Evolutionary conservation across 192 early-diverging fungal genomes (phyloP).

Genomic region (Rhizophagus clarus): DNA sequence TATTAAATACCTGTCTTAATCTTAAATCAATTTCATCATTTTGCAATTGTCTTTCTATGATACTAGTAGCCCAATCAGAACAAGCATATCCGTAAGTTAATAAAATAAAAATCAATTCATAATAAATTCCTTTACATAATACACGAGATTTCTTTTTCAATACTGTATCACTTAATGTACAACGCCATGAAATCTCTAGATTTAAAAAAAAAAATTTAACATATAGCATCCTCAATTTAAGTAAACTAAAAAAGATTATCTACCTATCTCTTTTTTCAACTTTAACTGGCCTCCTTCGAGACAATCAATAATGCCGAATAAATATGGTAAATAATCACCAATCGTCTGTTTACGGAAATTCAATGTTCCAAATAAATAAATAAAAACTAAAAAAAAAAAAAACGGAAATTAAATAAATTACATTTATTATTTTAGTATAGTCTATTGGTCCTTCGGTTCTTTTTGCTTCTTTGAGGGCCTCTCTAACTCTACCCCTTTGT

Average conservation of each 20-base stretch:
- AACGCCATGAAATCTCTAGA: constrained; percentile 64
- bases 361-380: not conserved
- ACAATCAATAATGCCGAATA: constrained; percentile 44
- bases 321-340: constrained; percentile 54
- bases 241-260: not conserved
- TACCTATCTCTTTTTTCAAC: constrained; percentile 39
- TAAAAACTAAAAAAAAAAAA: not conserved
- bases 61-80: constrained; percentile 42
- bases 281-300: constrained; percentile 40
- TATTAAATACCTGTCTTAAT: constrained; percentile 21
- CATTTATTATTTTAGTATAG: constrained; percentile 48
- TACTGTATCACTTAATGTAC: constrained; percentile 49
- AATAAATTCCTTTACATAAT: constrained; percentile 49
- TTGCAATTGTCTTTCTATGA: constrained; percentile 23
- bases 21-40: constrained; percentile 27
- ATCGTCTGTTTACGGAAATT: constrained; percentile 35
- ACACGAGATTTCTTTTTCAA: constrained; percentile 53
- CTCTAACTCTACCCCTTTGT: constrained; percentile 52
- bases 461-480: constrained; percentile 56
- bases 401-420: not conserved
- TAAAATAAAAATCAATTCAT: constrained; percentile 58
- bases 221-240: not conserved
- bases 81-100: constrained; percentile 58
- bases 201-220: not conserved
- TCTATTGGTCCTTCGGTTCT: constrained; percentile 46